A percentile compares a stretch with the other conserved stretches of the same genome.
phyloP scores from a whole-genome alignment of 1,284 basidiomycete genomes.

The Microbotryum intermedium region DNA sequence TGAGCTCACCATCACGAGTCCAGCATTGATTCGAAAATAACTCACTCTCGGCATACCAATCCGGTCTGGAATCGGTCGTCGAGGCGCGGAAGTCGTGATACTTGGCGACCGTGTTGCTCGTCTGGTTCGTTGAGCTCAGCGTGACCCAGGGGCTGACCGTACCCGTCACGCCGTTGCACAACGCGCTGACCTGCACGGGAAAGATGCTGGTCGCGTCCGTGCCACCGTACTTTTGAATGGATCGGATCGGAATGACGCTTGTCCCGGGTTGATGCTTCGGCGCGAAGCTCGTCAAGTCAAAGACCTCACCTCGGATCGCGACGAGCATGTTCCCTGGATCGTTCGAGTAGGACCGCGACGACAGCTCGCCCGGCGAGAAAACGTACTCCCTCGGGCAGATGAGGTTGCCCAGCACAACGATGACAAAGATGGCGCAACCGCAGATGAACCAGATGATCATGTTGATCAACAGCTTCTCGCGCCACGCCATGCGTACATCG shows the following conservation, averaged over 20 bases:
- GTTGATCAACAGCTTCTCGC: conserved; percentile 94
- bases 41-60: conserved; percentile 83
- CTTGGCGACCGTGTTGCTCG: conserved; percentile 58
- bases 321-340: conserved; percentile 68
- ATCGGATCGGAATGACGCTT: conserved; percentile 43
- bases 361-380: conserved; percentile 68
- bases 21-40: no score
- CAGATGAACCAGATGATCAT: conserved; percentile 94
- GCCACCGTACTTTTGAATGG: conserved; percentile 76
- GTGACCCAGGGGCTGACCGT: conserved; percentile 75
- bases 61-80: conserved; percentile 80
- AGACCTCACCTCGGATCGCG: conserved; percentile 84
- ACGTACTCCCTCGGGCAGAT: conserved; percentile 95
- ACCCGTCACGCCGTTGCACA: conserved; percentile 80
- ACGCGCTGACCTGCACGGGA: conserved; percentile 92
- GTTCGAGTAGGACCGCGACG: conserved; percentile 56
- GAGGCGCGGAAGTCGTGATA: conserved; percentile 93
- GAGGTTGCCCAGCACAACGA: conserved; percentile 73
- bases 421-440: conserved; percentile 78
- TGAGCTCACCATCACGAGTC: no score
- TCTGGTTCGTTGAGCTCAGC: conserved; percentile 68
- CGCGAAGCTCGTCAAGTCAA: conserved; percentile 52
- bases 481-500: conserved; percentile 92
- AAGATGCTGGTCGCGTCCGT: conserved; percentile 67
- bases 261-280: conserved; percentile 29